phyloP scores from a whole-genome alignment of 768 basidiomycete species.

The Tulasnella sp. region DNA sequence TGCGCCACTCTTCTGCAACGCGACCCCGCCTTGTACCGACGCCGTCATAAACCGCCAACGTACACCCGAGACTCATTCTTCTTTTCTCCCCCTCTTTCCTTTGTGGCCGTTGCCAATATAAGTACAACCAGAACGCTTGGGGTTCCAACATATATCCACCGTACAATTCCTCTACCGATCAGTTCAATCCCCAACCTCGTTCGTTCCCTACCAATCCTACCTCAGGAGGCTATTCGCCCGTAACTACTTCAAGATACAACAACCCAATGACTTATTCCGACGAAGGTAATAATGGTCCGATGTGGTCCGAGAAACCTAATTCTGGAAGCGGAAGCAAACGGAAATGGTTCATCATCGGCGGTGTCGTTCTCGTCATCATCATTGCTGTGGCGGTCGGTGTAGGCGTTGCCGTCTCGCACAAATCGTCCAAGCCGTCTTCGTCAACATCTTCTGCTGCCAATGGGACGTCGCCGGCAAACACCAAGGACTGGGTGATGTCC shows the following conservation, averaged over 20 bases:
- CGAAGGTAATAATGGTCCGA: neutral
- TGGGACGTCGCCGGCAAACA: slow-evolving; percentile 31
- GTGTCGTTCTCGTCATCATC: slow-evolving; percentile 37
- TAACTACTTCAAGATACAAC: neutral
- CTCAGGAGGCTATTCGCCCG: neutral
- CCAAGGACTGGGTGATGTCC: slow-evolving; percentile 19
- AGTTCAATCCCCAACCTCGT: neutral
- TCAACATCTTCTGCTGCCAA: slow-evolving; percentile 22
- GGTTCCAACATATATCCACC: slow-evolving; percentile 5
- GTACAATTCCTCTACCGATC: neutral
- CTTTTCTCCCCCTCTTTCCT: neutral
- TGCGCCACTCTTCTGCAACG: too few relatives aligned
- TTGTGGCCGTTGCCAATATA: neutral
- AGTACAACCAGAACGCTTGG: neutral
- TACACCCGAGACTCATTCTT: neutral
- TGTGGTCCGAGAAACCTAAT: slow-evolving; percentile 8
- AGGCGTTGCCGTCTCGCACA: slow-evolving; percentile 52
- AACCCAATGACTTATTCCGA: neutral
- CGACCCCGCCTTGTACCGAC: too few relatives aligned
- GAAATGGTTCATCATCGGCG: neutral
- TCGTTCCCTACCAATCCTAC: neutral
- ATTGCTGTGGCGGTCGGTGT: slow-evolving; percentile 47
- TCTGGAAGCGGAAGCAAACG: slow-evolving; percentile 6
- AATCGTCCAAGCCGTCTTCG: slow-evolving; percentile 23
- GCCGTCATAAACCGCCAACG: neutral